Base-by-base conservation (phyloP, 1,284 basidiomycete genomes). In the Ganoderma lingzhi region DNA sequence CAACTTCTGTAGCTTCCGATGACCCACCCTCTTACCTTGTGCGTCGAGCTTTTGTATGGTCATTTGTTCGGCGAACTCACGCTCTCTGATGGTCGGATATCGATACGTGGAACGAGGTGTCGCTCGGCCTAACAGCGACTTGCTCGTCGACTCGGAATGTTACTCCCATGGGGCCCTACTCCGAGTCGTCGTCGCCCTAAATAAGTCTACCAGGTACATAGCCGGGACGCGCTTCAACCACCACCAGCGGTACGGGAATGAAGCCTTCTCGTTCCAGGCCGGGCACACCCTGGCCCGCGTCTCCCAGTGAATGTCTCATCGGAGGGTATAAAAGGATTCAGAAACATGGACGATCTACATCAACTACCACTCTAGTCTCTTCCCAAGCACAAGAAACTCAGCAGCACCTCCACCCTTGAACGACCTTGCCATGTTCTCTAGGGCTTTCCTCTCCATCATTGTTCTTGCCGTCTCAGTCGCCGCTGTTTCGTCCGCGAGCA, bases 361-460 rank as follows among this genome's bases (percentile, higher is more conserved):
- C 35, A 35, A 39, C 9, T 2, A 12, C 35, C 32, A 39, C 35
- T 35, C n/a, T n/a, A n/a, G n/a, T n/a, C 37, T 6, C 3, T 6
- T 59, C 56, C 12, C 37, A 8, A 17, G 9, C 8, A 14, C 56
- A 39, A 19, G 8, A 39, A 2, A 19, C 6, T 39, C 10, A 6
- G 30, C 30, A 59, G 19, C 55, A 17, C 55, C 9, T 35, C 17
- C 62, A 23, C 17, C 42, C 30, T 63, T n/a, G 8, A 10, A n/a
- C 42, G 32, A 5, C 2, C 35, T 66, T 19, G 42, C n/a, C 15
- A 71, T 71, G 70, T 64, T 65, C 30, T 67, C 61, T 35, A 70
- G 65, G 60, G 14, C 39, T 45, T 42, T 71, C 55, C 17, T 67
- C 30, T 61, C 65, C 35, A 30, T 71, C 39, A 41, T 64, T 56